phyloP scores from a whole-genome alignment of 2,329 filamentous ascomycete genomes.

The Fusarium siculi region DNA sequence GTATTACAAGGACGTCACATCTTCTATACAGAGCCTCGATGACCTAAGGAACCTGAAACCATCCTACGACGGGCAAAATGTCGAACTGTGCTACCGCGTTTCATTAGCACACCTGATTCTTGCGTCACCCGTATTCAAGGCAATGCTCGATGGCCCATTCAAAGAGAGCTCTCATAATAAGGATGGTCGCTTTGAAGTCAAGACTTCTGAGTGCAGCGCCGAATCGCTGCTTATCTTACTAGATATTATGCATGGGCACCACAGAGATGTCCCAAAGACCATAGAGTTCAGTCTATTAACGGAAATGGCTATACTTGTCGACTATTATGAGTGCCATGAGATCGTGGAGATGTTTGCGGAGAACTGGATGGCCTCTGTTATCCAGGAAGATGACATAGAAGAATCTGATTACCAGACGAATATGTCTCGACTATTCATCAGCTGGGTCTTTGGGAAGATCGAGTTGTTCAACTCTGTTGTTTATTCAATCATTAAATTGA shows the following conservation, averaged over 20 bases:
- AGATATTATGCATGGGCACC: slow-evolving; percentile 40
- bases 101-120: not conserved
- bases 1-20: fast-evolving
- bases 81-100: not conserved
- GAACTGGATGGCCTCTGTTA: fast-evolving
- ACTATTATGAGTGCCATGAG: slow-evolving; percentile 44
- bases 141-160: not conserved
- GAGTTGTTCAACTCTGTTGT: not conserved
- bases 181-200: not conserved
- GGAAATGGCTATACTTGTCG: slow-evolving; percentile 40
- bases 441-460: fast-evolving
- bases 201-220: slow-evolving; percentile 19
- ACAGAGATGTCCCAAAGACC: slow-evolving; percentile 10
- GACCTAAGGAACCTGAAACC: not conserved
- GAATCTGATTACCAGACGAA: fast-evolving
- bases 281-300: slow-evolving; percentile 24
- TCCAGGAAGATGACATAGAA: fast-evolving
- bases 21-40: fast-evolving
- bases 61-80: fast-evolving
- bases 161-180: fast-evolving
- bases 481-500: fast-evolving
- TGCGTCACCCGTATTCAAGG: not conserved
- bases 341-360: not conserved
- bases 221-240: slow-evolving; percentile 37
- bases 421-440: fast-evolving